Percentiles rank a stretch among this genome's conserved stretches.
Conservation (phyloP, 2,329 filamentous ascomycete species). For the Aureobasidium namibiae region DNA sequence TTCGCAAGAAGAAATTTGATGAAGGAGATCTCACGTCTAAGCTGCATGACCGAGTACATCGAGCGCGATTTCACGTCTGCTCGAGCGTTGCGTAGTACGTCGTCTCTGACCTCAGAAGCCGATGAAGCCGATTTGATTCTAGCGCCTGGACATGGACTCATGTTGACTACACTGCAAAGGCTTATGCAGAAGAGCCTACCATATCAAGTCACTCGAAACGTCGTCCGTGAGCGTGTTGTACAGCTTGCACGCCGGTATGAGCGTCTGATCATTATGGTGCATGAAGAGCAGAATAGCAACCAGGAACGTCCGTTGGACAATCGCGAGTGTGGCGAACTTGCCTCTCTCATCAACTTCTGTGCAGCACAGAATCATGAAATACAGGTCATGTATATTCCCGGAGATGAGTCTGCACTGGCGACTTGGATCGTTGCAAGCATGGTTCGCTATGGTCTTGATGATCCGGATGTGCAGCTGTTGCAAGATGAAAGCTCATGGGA, state of each 20-base stretch:
- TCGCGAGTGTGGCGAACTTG: conserved; percentile 26
- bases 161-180: conserved; percentile 63
- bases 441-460: conserved; percentile 19
- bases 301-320: conserved; percentile 19
- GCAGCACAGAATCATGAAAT: conserved; percentile 32
- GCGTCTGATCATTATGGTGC: conserved; percentile 58
- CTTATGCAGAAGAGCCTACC: conserved; percentile 65
- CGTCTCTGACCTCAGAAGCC: conserved; percentile 6
- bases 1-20: conserved; percentile 40
- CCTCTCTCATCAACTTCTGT: conserved; percentile 36
- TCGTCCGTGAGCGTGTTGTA: conserved; percentile 48
- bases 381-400: conserved; percentile 30
- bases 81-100: conserved; percentile 6
- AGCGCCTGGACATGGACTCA: conserved; percentile 59
- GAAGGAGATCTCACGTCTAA: conserved; percentile 41
- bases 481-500: conserved; percentile 59
- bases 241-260: conserved; percentile 55
- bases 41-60: conserved; percentile 45
- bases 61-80: conserved; percentile 50
- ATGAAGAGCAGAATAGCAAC: conserved; percentile 27
- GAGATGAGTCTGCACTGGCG: conserved; percentile 34
- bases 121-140: conserved; percentile 64
- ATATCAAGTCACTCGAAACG: conserved; percentile 40
- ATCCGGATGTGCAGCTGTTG: conserved; percentile 25
- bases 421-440: conserved; percentile 30